These are phyloP conservation scores for Boletus eberwhitei DNA, from an alignment of 768 basidiomycete genomes.

Conservation along the genomic window DNA sequence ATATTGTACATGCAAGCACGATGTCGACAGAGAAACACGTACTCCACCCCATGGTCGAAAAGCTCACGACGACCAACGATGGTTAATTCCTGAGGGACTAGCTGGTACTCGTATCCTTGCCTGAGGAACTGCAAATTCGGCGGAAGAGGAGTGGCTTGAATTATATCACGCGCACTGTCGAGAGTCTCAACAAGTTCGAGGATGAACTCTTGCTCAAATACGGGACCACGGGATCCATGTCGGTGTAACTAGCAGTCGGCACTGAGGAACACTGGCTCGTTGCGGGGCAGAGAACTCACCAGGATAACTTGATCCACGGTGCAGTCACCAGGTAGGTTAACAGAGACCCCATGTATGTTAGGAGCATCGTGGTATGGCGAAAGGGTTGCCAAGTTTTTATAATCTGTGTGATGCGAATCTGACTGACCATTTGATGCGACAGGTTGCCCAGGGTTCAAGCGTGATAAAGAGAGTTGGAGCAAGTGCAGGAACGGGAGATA, in stretches of 20 bases:
- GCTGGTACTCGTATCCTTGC: constrained; percentile 33
- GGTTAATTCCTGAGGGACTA: constrained; percentile 37
- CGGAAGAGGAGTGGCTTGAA: constrained; percentile 31
- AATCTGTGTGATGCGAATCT: neutral
- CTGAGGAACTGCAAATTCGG: constrained; percentile 35
- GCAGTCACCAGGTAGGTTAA: constrained; percentile 36
- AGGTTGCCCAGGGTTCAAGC: neutral
- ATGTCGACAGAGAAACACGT: neutral
- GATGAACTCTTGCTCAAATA: constrained; percentile 31
- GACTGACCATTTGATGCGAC: neutral
- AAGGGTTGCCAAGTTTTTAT: constrained; percentile 32
- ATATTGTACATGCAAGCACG: neutral
- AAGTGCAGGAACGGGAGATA: constrained; percentile 15
- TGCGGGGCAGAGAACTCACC: constrained; percentile 18
- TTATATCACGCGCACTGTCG: constrained; percentile 19
- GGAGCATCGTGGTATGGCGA: constrained; percentile 37
- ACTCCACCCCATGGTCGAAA: constrained; percentile 41
- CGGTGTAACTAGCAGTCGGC: constrained; percentile 33
- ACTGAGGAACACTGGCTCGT: neutral
- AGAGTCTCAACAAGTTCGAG: constrained; percentile 34
- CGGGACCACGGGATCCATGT: constrained; percentile 41
- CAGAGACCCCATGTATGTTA: constrained; percentile 25
- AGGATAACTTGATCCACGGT: constrained; percentile 38
- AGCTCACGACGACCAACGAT: constrained; percentile 36
- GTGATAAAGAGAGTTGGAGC: constrained; percentile 8